Base-by-base conservation (phyloP, 2,329 filamentous ascomycete genomes). In the Talaromyces amestolkiae region DNA sequence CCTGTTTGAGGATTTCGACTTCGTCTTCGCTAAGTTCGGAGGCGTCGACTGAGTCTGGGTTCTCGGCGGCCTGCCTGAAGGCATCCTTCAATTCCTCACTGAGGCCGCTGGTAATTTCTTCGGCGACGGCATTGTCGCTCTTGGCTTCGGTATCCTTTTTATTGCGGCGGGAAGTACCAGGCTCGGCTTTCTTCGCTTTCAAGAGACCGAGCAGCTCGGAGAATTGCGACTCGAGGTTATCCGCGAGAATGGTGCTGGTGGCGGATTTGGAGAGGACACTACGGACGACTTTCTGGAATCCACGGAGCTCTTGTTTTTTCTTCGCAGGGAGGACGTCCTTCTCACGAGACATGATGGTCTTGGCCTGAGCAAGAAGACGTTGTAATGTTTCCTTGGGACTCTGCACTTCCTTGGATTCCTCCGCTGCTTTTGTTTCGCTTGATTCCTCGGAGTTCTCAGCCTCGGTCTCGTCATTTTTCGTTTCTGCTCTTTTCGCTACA, bases 231-330 rank as follows among this genome's bases (percentile, higher is more conserved):
- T 88, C 78, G 70, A 88, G 76, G 72, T 80, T 78, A 72, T 82
- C 77, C 66, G 77, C 76, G 27, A 79, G 74, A 27, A 82, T 77
- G 13, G 76, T 80, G 67, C 76, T 77, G 41, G 79, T 77, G 19
- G 78, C 70, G 66, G 85, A 82, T 64, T 85, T 83, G 61, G 84
- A 81, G 58, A 94, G 82, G 53, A 90, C 85, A 54, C 84, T 83
- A 72, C 86, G 87, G 54, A 91, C 84, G 31, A 85, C 82, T 70
- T 85, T 85, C 67, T 89, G 82, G 79, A 96, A 91, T n/a, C 84
- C 80, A 60, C 92, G 90, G 63, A 96, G 83, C 63, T 89, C 85
- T 74, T 89, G 87, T 82, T 94, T 95, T 74, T 89, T 87, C 75
- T 89, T 90, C 63, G 86, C 91, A 37, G 85, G 84, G 39, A 93